phyloP scores from a whole-genome alignment of 441 rosid genomes.

The Corymbia calophylla region DNA sequence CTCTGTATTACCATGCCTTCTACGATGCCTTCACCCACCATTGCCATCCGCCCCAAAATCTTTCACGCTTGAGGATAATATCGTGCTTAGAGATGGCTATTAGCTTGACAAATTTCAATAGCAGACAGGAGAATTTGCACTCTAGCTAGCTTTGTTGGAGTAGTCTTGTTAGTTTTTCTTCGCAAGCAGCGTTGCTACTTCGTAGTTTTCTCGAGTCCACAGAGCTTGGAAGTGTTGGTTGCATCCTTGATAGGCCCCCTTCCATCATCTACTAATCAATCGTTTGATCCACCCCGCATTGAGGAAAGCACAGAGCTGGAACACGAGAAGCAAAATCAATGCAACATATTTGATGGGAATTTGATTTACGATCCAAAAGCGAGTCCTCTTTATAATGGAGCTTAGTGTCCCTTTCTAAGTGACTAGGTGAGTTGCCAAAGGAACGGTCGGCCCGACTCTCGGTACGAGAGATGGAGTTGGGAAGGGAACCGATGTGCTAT shows the following conservation, averaged over 20 bases:
- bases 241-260: neutral
- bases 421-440: constrained; percentile 37
- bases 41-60: no score
- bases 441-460: constrained; percentile 36
- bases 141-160: constrained; percentile 18
- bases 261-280: neutral
- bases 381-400: constrained; percentile 19
- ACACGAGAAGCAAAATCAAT: constrained; percentile 2
- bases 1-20: no score
- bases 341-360: constrained; percentile 35
- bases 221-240: neutral
- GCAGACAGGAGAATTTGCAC: constrained; percentile 23
- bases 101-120: neutral
- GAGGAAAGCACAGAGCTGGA: neutral
- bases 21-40: no score
- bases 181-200: neutral
- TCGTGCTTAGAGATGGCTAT: no score
- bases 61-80: neutral
- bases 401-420: constrained; percentile 39
- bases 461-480: constrained; percentile 52
- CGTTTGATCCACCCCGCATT: neutral
- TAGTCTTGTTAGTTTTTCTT: constrained; percentile 3
- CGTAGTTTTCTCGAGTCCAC: neutral
- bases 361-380: constrained; percentile 36
- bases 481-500: constrained; percentile 28